Conservation (phyloP, 257 asterid species). For the Leptodermis oblonga region DNA sequence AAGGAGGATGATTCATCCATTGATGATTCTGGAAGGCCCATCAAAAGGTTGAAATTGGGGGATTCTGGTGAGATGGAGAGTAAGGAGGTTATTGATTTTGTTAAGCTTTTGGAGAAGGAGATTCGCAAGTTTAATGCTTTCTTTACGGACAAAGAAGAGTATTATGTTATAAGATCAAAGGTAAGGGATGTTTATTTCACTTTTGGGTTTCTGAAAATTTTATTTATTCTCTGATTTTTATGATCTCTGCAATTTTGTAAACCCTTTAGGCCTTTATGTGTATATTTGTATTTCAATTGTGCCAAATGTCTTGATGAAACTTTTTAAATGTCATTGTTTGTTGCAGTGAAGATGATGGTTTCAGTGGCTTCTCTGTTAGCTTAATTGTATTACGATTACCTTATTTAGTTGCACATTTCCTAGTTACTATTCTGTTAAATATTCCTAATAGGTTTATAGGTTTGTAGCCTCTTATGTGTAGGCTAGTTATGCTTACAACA, state of each 20-base stretch:
- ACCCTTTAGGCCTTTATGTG: too few relatives aligned
- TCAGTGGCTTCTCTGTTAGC: not conserved
- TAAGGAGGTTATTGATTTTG: conserved; percentile 32
- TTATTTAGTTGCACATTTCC: too few relatives aligned
- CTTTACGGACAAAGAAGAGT: conserved; percentile 35
- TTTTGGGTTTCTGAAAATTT: too few relatives aligned
- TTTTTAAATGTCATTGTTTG: not conserved
- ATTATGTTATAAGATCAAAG: conserved; percentile 28
- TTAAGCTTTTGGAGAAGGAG: conserved; percentile 36
- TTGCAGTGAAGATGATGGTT: not conserved
- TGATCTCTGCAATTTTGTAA: too few relatives aligned
- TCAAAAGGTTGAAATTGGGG: conserved; percentile 19
- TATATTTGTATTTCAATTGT: not conserved
- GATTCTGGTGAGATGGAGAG: conserved; percentile 11
- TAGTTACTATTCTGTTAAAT: too few relatives aligned
- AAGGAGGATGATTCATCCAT: not conserved
- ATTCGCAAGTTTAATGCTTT: conserved; percentile 34
- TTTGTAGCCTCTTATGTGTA: too few relatives aligned
- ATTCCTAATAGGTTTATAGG: too few relatives aligned
- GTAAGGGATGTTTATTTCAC: conserved; percentile 12
- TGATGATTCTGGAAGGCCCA: conserved; percentile 14
- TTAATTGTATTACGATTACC: too few relatives aligned
- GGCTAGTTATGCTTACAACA: too few relatives aligned
- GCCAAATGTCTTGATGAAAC: not conserved
- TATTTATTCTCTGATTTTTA: too few relatives aligned